Base-by-base conservation (phyloP, 140 eudicot species). In the Senecio squalidus region DNA sequence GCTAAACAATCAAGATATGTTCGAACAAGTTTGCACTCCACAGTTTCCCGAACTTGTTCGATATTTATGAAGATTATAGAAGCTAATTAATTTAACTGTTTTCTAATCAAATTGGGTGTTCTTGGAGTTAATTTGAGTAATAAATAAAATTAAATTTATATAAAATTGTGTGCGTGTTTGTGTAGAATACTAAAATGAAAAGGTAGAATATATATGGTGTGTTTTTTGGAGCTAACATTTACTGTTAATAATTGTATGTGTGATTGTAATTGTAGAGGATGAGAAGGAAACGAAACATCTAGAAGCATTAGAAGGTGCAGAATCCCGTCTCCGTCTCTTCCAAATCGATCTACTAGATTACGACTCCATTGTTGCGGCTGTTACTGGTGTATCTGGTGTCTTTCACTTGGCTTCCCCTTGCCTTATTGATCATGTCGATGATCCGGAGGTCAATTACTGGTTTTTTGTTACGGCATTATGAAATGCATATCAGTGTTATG, bases 351-450 rank as follows among this genome's bases (percentile, higher is more conserved):
- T 91, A 10, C 84, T 91, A 24, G 69, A 91, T 27, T 86, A 83
- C 49, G 94, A 80, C 48, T 91, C 98, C 17, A 83, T 91, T 31
- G 64, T 45, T 18, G 76, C 94, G 9, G 94, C 96, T 20, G 70
- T 86, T 7, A 51, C 62, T 4, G 98, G 91, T 55, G 65, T 83
- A 17, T 45, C 76, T 9, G 94, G 96, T 25, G 96, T 91, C 15
- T 83, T 91, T 66, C 98, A 91, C 80, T 34, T 91, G 23, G 98
- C 98, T 51, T 80, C 98, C 6, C 98, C 96, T 21, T 70, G 81
- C 80, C 81, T 15, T 33, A 84, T 91, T n/a, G 81, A 81, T 66
- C 31, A 66, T 80, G 91, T 91, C 51, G 64, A 72, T 13, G 94
- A 91, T 61, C 94, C 98, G 4, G 82, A 90, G 87, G 95, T 71